These are phyloP conservation scores for Grifola frondosa DNA, from an alignment of 1,284 basidiomycete genomes.

Conservation along the genomic window DNA sequence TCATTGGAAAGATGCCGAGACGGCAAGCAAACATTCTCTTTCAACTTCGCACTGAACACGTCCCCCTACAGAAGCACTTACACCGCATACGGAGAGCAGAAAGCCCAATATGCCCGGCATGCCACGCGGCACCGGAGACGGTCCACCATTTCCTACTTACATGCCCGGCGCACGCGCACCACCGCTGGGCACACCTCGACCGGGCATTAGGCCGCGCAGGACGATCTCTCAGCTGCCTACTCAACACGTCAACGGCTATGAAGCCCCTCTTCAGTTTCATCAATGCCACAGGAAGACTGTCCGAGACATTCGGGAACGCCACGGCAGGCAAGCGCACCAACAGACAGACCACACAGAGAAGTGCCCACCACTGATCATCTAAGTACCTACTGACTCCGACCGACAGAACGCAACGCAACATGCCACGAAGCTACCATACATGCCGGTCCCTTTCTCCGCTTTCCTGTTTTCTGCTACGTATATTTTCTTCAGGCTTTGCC, in stretches of 20 bases:
- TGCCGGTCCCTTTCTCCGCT: too few relatives aligned
- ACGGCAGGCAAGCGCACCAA: too few relatives aligned
- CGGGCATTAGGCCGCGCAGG: slow-evolving; percentile 1
- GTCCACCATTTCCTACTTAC: slow-evolving; percentile 24
- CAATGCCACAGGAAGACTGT: slow-evolving; percentile 1
- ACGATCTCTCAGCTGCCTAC: not conserved
- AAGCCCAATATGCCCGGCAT: slow-evolving; percentile 24
- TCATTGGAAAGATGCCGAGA: slow-evolving; percentile 3
- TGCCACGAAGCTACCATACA: too few relatives aligned
- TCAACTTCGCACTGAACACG: slow-evolving; percentile 29
- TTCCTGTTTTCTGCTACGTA: too few relatives aligned
- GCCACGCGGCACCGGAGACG: slow-evolving; percentile 15
- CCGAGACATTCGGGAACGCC: not conserved
- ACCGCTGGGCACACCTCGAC: not conserved
- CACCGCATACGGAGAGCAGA: slow-evolving; percentile 17
- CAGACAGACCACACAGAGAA: too few relatives aligned
- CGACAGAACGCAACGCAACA: too few relatives aligned
- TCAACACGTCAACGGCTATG: not conserved
- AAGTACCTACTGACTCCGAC: too few relatives aligned
- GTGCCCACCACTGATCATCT: too few relatives aligned
- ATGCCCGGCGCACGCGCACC: slow-evolving; percentile 12
- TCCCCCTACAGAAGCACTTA: slow-evolving; percentile 25
- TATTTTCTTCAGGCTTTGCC: too few relatives aligned
- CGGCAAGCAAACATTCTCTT: slow-evolving; percentile 19
- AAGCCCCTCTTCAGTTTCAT: slow-evolving; percentile 3